A percentile compares a stretch with the other conserved stretches of the same genome.
Evolutionary conservation across 495 filamentous ascomycete genomes (phyloP).

Genomic region (Penicillium waksmanii): DNA sequence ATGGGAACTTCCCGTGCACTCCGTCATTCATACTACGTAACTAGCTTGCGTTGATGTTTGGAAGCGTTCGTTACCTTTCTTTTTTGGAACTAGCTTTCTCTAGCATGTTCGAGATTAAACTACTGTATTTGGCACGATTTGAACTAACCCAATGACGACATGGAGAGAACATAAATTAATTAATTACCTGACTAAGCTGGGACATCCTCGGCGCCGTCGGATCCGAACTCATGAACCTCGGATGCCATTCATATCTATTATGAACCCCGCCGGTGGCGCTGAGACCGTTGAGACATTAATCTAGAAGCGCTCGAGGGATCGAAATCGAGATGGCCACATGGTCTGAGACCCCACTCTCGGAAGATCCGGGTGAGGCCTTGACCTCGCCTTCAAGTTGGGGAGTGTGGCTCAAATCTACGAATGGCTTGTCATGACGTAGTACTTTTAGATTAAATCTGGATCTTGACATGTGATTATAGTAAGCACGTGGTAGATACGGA

Average conservation of each 20-base stretch:
- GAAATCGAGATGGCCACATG: slow-evolving; percentile 2
- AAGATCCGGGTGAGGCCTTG: background rate
- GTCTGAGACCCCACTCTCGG: background rate
- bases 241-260: background rate
- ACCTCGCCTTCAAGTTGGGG: no score
- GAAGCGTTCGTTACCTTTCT: background rate
- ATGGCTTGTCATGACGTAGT: background rate
- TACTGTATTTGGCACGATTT: background rate
- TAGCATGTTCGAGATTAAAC: background rate
- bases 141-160: background rate
- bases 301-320: background rate
- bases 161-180: background rate
- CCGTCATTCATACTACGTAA: no score
- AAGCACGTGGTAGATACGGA: no score
- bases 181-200: slow-evolving; percentile 4
- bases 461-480: background rate
- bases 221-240: slow-evolving; percentile 5
- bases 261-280: background rate
- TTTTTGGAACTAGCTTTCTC: background rate
- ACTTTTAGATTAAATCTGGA: background rate
- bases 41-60: no score
- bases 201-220: slow-evolving; percentile 14
- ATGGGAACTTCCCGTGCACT: no score
- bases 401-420: background rate
- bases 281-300: slow-evolving; percentile 2